Evolutionary conservation across 495 filamentous ascomycete genomes (phyloP), one percentile per base, ranked within the genome.

Genomic region (Margaritispora aquatica): DNA sequence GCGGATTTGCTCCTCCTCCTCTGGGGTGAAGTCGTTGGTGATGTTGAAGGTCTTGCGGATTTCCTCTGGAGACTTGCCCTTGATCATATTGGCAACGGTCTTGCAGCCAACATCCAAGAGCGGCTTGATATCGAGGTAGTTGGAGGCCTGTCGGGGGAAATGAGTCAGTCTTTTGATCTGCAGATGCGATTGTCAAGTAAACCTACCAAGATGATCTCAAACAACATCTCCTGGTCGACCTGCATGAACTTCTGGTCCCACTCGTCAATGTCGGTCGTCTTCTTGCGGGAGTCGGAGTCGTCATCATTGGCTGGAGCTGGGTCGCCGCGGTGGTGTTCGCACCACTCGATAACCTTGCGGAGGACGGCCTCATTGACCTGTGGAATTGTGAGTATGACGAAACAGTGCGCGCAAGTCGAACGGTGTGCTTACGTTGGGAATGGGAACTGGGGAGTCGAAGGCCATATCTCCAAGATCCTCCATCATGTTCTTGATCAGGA

Each of bases 161-260:
- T 34, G 27, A 29, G 48, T 51, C 44, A 57, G 54, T 46, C 17
- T 48, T 26, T 3, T n/a, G 0, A n/a, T 34, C 38, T 26, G n/a
- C 24, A 47, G 22, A n/a, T 51, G 1, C 21, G 17, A 51, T 17
- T 15, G 19, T 17, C 15, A 44, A 15, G 15, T 19, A 5, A 26
- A 83, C 88, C 52, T 83, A 96, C 92, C 26, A 98, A 78, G 62
- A 98, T 98, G 69, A 98, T 97, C 78, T 98, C 94, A 62, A 98
- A 98, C 0, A 98, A 83, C 94, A 98, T 96, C 75, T 98, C 94
- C 70, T 98, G 94, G 69, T 98, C 94, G 9, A 98, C 94, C 74
- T 97, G 94, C 94, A 97, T 98, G 72, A 97, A 98, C 72, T 98
- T 98, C 73, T 97, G 94, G 66, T 98, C 94, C 94, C 94, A 98